Conservation (phyloP, 1,139 yeast genomes). For the Hyphopichia khmerensis region DNA sequence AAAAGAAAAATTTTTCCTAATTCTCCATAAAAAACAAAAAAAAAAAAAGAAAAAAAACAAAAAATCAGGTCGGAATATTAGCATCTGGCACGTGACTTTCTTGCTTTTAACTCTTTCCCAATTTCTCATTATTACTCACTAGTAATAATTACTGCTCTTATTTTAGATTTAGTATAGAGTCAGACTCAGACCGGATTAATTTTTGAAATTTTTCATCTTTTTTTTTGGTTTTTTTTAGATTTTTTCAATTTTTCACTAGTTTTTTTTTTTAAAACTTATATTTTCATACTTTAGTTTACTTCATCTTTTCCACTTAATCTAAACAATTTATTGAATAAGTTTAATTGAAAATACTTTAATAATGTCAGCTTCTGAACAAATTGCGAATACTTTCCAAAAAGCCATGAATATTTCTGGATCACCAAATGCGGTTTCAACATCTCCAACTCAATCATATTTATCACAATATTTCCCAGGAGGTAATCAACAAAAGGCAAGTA, state of each 20-base stretch:
- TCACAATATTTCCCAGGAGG: constrained; percentile 39
- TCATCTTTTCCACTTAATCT: neutral
- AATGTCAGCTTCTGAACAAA: constrained; percentile 73
- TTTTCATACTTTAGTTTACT: neutral
- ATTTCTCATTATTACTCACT: no score
- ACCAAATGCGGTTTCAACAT: constrained; percentile 76
- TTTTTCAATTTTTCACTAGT: neutral
- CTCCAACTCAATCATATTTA: constrained; percentile 59
- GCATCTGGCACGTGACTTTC: neutral
- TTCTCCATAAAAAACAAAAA: no score
- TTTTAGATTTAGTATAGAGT: no score
- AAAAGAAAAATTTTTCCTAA: no score
- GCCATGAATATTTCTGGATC: constrained; percentile 53
- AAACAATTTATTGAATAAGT: no score
- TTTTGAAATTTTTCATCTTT: neutral
- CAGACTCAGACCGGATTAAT: neutral
- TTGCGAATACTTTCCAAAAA: constrained; percentile 57
- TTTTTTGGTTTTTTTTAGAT: no score
- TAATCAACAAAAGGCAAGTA: constrained; percentile 48
- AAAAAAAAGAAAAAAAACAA: no score
- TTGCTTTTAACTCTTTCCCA: no score
- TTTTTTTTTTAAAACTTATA: neutral
- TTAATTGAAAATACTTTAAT: no score
- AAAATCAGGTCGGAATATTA: neutral
- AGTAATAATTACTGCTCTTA: no score